These are phyloP conservation scores for Polytrichum commune DNA, from an alignment of 225 moss, liverwort and hornwort genomes.

Conservation along the genomic window DNA sequence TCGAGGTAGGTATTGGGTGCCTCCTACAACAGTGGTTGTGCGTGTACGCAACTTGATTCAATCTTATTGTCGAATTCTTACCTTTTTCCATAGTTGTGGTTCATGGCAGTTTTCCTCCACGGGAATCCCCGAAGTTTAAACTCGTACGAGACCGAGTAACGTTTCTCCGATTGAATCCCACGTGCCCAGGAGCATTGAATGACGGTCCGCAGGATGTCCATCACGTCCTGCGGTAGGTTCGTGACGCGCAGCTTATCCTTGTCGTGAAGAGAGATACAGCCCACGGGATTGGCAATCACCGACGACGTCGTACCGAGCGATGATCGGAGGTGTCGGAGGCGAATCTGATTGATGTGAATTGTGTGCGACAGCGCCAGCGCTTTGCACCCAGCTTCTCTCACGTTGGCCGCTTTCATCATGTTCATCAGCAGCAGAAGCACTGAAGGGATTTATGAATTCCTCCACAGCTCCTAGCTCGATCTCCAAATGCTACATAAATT, in stretches of 20 bases:
- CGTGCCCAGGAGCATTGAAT: constrained; percentile 18
- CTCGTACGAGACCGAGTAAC: constrained; percentile 6
- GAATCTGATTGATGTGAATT: background rate
- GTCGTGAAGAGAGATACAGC: constrained; percentile 14
- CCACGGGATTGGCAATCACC: background rate
- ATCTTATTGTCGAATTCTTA: background rate
- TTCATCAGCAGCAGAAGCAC: too few species aligned
- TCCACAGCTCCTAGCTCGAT: too few species aligned
- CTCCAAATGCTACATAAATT: too few species aligned
- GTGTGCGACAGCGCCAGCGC: background rate
- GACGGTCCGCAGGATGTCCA: constrained; percentile 9
- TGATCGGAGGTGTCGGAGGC: background rate
- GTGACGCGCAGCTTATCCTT: constrained; percentile 19
- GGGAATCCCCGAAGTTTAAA: constrained; percentile 23
- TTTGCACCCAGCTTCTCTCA: background rate
- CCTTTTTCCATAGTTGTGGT: background rate
- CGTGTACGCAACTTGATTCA: too few species aligned
- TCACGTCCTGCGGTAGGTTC: constrained; percentile 14
- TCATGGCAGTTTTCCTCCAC: background rate
- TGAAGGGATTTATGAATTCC: too few species aligned
- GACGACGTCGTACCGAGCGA: background rate
- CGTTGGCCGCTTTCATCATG: too few species aligned
- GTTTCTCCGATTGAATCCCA: constrained; percentile 24
- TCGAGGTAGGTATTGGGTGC: too few species aligned
- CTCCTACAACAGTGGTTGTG: too few species aligned